Evolutionary conservation across 1,284 basidiomycete species (phyloP).

Genomic region (Irpex lacteus): DNA sequence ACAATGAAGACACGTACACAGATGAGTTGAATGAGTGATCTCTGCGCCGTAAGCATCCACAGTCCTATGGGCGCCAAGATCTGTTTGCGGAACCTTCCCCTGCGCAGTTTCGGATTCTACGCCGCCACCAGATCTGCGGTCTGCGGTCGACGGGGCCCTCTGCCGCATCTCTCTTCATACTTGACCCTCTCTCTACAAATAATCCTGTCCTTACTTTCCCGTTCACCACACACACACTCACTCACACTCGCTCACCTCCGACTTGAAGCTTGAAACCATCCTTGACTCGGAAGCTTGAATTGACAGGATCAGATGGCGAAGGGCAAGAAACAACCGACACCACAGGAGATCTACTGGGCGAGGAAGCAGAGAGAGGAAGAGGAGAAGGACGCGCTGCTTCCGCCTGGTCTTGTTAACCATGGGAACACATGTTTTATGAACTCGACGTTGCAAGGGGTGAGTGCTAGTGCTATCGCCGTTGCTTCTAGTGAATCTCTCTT

Average conservation of each 20-base stretch:
- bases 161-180: not conserved
- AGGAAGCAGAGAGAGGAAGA: constrained; percentile 59
- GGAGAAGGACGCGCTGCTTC: constrained; percentile 55
- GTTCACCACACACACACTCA: not conserved
- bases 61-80: not conserved
- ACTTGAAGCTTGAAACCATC: no score
- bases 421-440: constrained; percentile 95
- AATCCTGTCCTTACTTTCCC: constrained; percentile 5
- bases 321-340: constrained; percentile 48
- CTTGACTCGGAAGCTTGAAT: no score
- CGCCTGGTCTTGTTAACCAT: constrained; percentile 80
- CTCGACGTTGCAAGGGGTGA: constrained; percentile 72
- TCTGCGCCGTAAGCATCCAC: not conserved
- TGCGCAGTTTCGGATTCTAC: not conserved
- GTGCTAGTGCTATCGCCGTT: constrained; percentile 16
- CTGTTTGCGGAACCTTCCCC: no score
- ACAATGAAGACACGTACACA: not conserved
- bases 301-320: constrained; percentile 45
- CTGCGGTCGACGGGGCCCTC: not conserved
- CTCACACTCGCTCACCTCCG: not conserved
- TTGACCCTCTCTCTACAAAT: not conserved
- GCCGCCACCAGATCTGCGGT: not conserved
- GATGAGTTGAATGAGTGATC: no score
- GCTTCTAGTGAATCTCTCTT: no score
- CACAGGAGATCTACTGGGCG: constrained; percentile 61